These are phyloP conservation scores for Neofusicoccum parvum DNA, from an alignment of 2,329 filamentous ascomycete species.

Conservation along the genomic window DNA sequence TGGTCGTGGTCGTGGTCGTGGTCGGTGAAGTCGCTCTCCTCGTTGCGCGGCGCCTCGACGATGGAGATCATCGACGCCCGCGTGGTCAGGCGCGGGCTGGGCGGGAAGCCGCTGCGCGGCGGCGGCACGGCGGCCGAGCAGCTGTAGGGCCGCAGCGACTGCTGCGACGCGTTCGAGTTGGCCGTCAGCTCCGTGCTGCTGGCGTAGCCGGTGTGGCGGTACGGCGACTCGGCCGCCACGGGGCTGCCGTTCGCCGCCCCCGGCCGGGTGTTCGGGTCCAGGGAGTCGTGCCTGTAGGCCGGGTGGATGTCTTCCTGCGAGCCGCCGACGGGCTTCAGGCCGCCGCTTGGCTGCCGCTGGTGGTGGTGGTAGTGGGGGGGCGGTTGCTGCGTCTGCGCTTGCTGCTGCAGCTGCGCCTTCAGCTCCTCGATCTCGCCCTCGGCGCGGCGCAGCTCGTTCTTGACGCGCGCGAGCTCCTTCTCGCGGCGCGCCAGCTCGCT, in stretches of 20 bases:
- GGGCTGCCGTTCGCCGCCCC: no score
- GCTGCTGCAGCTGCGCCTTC: not conserved
- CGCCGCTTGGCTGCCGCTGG: no score
- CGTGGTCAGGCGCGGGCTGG: not conserved
- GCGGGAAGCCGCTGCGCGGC: no score
- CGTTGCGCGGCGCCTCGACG: not conserved
- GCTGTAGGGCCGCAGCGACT: not conserved
- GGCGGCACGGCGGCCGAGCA: not conserved
- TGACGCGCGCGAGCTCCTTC: slow-evolving; percentile 16
- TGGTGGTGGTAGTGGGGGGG: no score
- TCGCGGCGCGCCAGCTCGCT: slow-evolving; percentile 6
- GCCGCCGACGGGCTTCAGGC: no score
- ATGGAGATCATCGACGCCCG: not conserved
- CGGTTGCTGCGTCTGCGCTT: not conserved
- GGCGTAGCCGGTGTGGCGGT: not conserved
- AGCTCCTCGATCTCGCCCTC: slow-evolving; percentile 8
- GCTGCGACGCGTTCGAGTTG: not conserved
- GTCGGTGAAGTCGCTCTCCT: no score
- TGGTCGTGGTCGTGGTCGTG: no score
- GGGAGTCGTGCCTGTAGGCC: no score
- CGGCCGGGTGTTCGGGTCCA: no score
- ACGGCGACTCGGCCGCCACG: not conserved
- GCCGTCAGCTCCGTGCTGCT: not conserved
- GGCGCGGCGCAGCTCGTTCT: slow-evolving; percentile 8
- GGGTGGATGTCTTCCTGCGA: no score